Conservation (phyloP, 768 basidiomycete species). For the Russula lepida region DNA sequence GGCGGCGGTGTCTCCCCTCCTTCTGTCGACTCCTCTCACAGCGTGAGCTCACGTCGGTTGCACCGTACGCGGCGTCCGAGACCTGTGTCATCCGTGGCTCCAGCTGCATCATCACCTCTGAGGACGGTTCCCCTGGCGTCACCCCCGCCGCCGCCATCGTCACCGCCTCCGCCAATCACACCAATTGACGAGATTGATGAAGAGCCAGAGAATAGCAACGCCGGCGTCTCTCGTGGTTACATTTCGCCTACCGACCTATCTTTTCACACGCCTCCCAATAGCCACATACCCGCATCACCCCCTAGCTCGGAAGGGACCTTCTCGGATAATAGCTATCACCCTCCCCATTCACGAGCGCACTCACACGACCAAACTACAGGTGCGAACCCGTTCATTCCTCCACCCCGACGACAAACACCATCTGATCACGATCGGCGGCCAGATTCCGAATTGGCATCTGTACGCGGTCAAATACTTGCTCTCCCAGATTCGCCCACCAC, state of each 20-base stretch:
- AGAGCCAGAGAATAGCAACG: slow-evolving; percentile 37
- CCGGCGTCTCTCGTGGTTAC: slow-evolving; percentile 48
- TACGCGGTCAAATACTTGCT: slow-evolving; percentile 48
- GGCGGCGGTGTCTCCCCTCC: slow-evolving; percentile 43
- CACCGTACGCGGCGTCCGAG: slow-evolving; percentile 55
- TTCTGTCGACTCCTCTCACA: slow-evolving; percentile 35
- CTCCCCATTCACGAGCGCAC: slow-evolving; percentile 49
- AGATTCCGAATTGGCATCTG: slow-evolving; percentile 52
- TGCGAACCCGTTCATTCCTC: slow-evolving; percentile 76
- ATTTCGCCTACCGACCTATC: slow-evolving; percentile 56
- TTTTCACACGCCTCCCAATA: slow-evolving; percentile 47
- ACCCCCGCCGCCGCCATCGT: slow-evolving; percentile 38
- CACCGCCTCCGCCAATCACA: slow-evolving; percentile 58
- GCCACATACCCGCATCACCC: slow-evolving; percentile 40
- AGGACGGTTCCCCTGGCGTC: slow-evolving; percentile 41
- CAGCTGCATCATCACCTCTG: slow-evolving; percentile 57
- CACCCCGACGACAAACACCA: slow-evolving; percentile 51
- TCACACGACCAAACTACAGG: slow-evolving; percentile 50
- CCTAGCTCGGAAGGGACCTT: slow-evolving; percentile 24
- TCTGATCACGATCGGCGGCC: slow-evolving; percentile 58
- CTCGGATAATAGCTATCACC: slow-evolving; percentile 26
- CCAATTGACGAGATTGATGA: slow-evolving; percentile 77
- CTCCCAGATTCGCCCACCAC: slow-evolving; percentile 72
- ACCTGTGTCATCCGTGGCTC: slow-evolving; percentile 35
- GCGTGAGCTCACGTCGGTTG: slow-evolving; percentile 43